A percentile compares a stretch with the other conserved stretches of the same genome.
phyloP scores from a whole-genome alignment of 768 basidiomycete genomes.

The Pleurotus giganteus region DNA sequence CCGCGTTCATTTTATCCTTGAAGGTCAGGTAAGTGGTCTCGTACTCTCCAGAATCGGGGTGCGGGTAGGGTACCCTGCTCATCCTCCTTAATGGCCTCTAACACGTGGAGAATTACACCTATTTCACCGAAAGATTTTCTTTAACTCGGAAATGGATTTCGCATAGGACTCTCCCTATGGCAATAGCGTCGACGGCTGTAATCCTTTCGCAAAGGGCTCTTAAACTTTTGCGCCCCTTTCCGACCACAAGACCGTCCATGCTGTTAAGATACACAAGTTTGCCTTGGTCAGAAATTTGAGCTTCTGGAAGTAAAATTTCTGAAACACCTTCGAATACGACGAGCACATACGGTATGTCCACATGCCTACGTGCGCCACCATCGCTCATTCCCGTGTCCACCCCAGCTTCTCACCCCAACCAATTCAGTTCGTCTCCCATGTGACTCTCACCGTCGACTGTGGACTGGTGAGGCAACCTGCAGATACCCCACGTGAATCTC shows the following conservation, averaged over 20 bases:
- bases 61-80: conserved; percentile 1
- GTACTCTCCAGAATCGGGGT: neutral
- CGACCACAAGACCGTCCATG: neutral
- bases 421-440: conserved; percentile 3
- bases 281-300: conserved; percentile 1
- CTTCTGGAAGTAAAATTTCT: conserved; percentile 11
- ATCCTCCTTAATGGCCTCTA: neutral
- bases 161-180: neutral
- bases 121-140: too few relatives aligned
- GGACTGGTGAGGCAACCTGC: neutral
- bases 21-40: neutral
- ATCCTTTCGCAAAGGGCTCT: neutral
- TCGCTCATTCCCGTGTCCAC: conserved; percentile 7
- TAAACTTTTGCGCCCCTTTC: neutral
- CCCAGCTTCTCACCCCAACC: neutral
- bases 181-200: neutral
- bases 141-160: neutral
- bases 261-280: neutral
- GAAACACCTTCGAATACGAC: conserved; percentile 6
- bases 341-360: conserved; percentile 1
- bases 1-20: conserved; percentile 1
- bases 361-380: conserved; percentile 8
- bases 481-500: neutral
- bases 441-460: neutral
- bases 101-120: neutral